Conservation (phyloP, 352 stramenopile genomes). For the Globisporangium ultimum region DNA sequence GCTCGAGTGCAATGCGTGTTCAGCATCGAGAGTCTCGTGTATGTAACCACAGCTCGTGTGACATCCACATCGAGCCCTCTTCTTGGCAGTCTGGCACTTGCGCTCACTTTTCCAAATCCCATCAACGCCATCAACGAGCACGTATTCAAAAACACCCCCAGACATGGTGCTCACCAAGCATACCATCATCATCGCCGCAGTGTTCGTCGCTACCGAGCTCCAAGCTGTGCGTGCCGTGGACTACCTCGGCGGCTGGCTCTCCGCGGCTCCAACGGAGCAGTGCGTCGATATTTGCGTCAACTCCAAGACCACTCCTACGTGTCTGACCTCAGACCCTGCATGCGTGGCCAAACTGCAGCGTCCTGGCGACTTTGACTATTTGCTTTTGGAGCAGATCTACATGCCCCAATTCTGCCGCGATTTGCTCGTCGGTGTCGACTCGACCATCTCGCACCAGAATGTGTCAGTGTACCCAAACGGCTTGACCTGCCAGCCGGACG, state of each 20-base stretch:
- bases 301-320: constrained; percentile 49
- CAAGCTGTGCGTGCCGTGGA: constrained; percentile 23
- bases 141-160: neutral
- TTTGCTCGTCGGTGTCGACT: constrained; percentile 58
- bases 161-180: neutral
- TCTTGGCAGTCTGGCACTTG: too few relatives aligned
- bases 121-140: neutral
- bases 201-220: constrained; percentile 2
- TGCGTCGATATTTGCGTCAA: constrained; percentile 72
- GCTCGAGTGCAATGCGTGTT: neutral
- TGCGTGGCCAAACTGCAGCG: constrained; percentile 57
- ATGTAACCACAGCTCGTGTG: too few relatives aligned
- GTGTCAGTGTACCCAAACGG: constrained; percentile 55
- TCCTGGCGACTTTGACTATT: constrained; percentile 67
- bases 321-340: constrained; percentile 39
- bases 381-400: constrained; percentile 74
- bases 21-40: too few relatives aligned
- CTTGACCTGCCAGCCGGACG: constrained; percentile 32
- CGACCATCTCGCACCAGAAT: constrained; percentile 73
- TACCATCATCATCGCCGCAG: neutral
- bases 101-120: constrained; percentile 6
- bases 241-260: constrained; percentile 57
- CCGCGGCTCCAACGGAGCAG: constrained; percentile 31
- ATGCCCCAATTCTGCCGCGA: constrained; percentile 77
- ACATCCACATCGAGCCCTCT: too few relatives aligned